Base-by-base conservation (phyloP, 2,329 filamentous ascomycete genomes). In the Diaporthe batatas region DNA sequence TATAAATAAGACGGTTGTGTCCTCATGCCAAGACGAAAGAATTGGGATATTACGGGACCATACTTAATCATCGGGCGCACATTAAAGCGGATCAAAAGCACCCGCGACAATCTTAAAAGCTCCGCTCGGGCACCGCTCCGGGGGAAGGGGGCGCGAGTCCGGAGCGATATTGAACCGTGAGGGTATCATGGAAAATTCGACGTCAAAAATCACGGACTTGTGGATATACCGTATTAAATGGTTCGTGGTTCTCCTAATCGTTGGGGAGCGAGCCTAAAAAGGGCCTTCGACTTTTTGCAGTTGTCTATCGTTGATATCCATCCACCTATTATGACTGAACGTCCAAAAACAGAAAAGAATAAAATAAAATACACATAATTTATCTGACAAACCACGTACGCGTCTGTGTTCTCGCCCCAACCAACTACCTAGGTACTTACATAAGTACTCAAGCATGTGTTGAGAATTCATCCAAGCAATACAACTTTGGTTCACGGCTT, bases 291-390 rank as follows among this genome's bases (percentile, higher is more conserved):
- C 0, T 16, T 47, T n/a, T 64, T 49, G n/a, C 32, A 25, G 23
- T 36, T 21, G 18, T 39, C 23, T 23, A 21, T 44, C 11, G 21
- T 62, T 62, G 47, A 70, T 62, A 64, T 62, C 39, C 14, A 64
- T 62, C 39, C 14, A 42, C 44, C 68, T n/a, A 25, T 12, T 6
- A 70, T 42, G 68, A 70, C 23, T 70, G 55, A 53, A 54, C 36
- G 55, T 14, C 16, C 51, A 18, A 34, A 34, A 34, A 21, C 1
- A 7, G 18, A 34, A 34, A 34, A 21, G 6, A 7, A 32, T n/a
- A n/a, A 29, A 23, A 42, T 14, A 6, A 32, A 53, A 39, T 14
- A 53, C 10, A 10, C 2, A 11, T 5, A 67, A 21, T 39, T 39
- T 32, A 36, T 32, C 8, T 25, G 47, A 39, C 32, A 12, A 25